phyloP scores from a whole-genome alignment of 495 filamentous ascomycete genomes.

The Lichenothelia convexa region DNA sequence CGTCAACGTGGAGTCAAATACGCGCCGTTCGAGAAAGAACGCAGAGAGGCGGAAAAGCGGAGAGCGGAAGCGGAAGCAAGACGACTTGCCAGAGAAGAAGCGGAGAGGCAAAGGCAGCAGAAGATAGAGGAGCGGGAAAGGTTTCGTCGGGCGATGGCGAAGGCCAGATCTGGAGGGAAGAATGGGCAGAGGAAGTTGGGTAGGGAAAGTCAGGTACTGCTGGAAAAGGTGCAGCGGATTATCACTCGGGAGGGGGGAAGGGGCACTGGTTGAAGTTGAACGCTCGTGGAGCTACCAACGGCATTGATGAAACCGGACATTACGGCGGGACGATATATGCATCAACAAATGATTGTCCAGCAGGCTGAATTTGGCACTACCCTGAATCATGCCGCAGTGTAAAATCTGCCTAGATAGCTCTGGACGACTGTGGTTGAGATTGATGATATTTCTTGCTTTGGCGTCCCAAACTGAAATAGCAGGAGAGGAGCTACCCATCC shows the following conservation, averaged over 20 bases:
- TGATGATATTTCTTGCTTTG: no score
- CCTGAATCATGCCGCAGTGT: no score
- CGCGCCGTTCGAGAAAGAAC: conserved; percentile 59
- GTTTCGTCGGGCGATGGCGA: conserved; percentile 29
- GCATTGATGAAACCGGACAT: no score
- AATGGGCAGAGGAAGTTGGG: conserved; percentile 74
- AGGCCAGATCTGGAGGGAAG: conserved; percentile 54
- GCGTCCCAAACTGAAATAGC: no score
- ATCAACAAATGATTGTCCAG: no score
- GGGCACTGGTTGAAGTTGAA: no score
- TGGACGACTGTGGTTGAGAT: no score
- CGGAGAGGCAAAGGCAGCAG: conserved; percentile 24
- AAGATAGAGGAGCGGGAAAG: conserved; percentile 29
- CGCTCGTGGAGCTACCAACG: no score
- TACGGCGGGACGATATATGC: no score
- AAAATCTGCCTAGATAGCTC: no score
- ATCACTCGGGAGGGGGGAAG: conserved; percentile 22
- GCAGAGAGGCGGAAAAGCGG: conserved; percentile 46
- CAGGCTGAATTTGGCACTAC: no score
- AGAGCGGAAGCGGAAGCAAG: conserved; percentile 45
- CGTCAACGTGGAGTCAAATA: conserved; percentile 1
- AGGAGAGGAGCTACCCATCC: no score
- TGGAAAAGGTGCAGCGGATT: conserved; percentile 64
- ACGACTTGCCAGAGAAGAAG: conserved; percentile 19
- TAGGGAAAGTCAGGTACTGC: conserved; percentile 61